Percentiles rank a stretch among this genome's conserved stretches.
These are phyloP conservation scores for Hortaea werneckii DNA, from an alignment of 2,329 filamentous ascomycete species.

Conservation along the genomic window DNA sequence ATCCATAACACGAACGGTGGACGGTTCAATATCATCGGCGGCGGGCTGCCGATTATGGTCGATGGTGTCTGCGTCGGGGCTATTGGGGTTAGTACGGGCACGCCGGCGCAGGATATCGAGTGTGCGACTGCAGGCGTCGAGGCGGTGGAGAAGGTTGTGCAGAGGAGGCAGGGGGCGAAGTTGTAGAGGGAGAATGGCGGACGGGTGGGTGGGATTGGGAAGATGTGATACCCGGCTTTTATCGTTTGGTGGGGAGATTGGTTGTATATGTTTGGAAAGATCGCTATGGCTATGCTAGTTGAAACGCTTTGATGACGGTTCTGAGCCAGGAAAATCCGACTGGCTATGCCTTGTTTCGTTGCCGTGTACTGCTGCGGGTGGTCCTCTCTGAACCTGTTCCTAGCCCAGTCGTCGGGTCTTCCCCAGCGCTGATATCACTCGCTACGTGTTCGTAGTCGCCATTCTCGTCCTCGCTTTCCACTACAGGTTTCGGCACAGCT, in stretches of 20 bases:
- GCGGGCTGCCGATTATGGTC: conserved; percentile 42
- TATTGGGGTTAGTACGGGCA: conserved; percentile 46
- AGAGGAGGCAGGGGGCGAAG: conserved; percentile 28
- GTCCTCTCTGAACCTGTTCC: conserved; percentile 25
- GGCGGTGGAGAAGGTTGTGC: conserved; percentile 31
- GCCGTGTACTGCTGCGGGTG: conserved; percentile 33
- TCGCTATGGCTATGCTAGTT: no score
- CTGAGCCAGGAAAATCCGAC: no score
- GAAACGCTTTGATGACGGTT: no score
- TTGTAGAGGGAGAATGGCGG: conserved; percentile 14
- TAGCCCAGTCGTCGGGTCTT: conserved; percentile 1
- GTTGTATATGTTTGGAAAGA: no score
- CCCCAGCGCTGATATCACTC: conserved; percentile 14
- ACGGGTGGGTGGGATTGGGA: not conserved
- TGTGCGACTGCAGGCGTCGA: conserved; percentile 44
- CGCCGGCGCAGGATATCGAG: conserved; percentile 44
- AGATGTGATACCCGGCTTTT: conserved; percentile 1
- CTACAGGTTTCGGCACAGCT: not conserved
- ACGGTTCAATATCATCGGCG: conserved; percentile 44
- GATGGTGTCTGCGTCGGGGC: conserved; percentile 43
- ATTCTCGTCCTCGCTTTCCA: not conserved
- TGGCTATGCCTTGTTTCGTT: conserved; percentile 25
- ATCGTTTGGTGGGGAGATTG: not conserved
- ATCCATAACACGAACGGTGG: conserved; percentile 45
- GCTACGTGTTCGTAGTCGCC: conserved; percentile 3